These are phyloP conservation scores for Serpula lacrymans DNA, from an alignment of 768 basidiomycete genomes.

Conservation along the genomic window DNA sequence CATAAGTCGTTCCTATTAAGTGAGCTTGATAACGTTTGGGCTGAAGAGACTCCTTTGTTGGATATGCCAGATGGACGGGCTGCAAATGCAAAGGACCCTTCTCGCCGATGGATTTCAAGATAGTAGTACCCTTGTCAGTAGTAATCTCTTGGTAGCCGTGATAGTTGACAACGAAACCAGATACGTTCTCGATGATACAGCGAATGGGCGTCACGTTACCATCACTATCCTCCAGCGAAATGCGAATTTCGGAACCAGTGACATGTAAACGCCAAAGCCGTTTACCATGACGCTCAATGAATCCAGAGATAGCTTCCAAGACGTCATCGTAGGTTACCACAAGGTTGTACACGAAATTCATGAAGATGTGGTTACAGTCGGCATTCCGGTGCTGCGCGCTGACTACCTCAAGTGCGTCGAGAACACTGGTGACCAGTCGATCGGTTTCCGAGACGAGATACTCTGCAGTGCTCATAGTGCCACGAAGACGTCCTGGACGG, in stretches of 20 bases:
- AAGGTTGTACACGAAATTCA: slow-evolving; percentile 98
- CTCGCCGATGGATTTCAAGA: slow-evolving; percentile 96
- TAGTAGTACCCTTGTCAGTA: slow-evolving; percentile 92
- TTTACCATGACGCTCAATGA: slow-evolving; percentile 98
- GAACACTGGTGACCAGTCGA: slow-evolving; percentile 87
- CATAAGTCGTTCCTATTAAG: slow-evolving; percentile 96
- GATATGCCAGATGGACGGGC: slow-evolving; percentile 89
- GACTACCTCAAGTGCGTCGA: slow-evolving; percentile 95
- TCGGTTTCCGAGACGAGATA: slow-evolving; percentile 99
- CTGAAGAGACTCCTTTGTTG: slow-evolving; percentile 97
- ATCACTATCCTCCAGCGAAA: slow-evolving; percentile 90
- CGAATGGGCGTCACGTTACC: slow-evolving; percentile 96
- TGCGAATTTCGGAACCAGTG: slow-evolving; percentile 95
- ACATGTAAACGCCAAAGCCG: slow-evolving; percentile 97
- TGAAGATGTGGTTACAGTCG: slow-evolving; percentile 97
- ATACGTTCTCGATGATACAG: slow-evolving; percentile 97
- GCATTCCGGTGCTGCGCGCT: slow-evolving; percentile 86
- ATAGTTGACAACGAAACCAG: slow-evolving; percentile 98
- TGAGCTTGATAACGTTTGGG: slow-evolving; percentile 99
- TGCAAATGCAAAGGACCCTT: slow-evolving; percentile 96
- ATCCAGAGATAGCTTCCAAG: slow-evolving; percentile 94
- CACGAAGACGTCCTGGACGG: slow-evolving; percentile 90
- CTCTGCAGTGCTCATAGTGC: slow-evolving; percentile 91
- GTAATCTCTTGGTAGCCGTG: slow-evolving; percentile 97
- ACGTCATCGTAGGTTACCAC: slow-evolving; percentile 96